phyloP scores from a whole-genome alignment of 805 yeast genomes.

The Teunomyces pallodes region DNA sequence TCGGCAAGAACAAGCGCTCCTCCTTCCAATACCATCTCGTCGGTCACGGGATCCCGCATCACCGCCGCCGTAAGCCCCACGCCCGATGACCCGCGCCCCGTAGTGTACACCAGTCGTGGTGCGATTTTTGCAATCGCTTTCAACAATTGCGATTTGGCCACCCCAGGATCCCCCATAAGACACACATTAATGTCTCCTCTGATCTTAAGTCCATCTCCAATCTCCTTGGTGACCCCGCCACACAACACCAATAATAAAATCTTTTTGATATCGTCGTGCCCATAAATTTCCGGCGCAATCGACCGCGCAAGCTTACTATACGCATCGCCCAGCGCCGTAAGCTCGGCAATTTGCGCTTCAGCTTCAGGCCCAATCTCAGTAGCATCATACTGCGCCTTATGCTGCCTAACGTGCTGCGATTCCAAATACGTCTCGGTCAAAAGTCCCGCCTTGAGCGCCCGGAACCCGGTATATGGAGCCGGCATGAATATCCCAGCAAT shows the following conservation, averaged over 20 bases:
- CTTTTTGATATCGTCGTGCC: slow-evolving; percentile 91
- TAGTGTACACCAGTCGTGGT: slow-evolving; percentile 95
- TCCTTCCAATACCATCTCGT: slow-evolving; percentile 96
- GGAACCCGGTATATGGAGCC: slow-evolving; percentile 91
- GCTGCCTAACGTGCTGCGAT: slow-evolving; percentile 82
- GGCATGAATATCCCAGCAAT: slow-evolving; percentile 92
- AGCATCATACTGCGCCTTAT: slow-evolving; percentile 80
- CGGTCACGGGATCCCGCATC: slow-evolving; percentile 98
- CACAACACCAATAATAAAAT: slow-evolving; percentile 79
- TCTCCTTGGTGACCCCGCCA: slow-evolving; percentile 93
- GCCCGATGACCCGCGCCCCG: slow-evolving; percentile 98
- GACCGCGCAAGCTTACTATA: slow-evolving; percentile 80
- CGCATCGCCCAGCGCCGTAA: slow-evolving; percentile 63
- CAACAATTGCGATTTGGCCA: slow-evolving; percentile 93
- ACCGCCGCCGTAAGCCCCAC: slow-evolving; percentile 99
- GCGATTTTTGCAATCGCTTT: slow-evolving; percentile 90
- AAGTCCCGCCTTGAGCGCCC: slow-evolving; percentile 88
- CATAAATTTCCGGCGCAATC: slow-evolving; percentile 97
- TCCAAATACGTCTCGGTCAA: slow-evolving; percentile 91
- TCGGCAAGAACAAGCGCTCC: slow-evolving; percentile 97
- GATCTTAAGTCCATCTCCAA: slow-evolving; percentile 95
- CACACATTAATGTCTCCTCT: slow-evolving; percentile 96
- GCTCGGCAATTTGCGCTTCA: slow-evolving; percentile 50
- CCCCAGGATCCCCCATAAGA: slow-evolving; percentile 99
- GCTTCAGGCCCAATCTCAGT: slow-evolving; percentile 57